A percentile compares a stretch with the other conserved stretches of the same genome.
phyloP scores from a whole-genome alignment of 225 moss, liverwort and hornwort species.

The Bryoerythrophyllum caledonicum region DNA sequence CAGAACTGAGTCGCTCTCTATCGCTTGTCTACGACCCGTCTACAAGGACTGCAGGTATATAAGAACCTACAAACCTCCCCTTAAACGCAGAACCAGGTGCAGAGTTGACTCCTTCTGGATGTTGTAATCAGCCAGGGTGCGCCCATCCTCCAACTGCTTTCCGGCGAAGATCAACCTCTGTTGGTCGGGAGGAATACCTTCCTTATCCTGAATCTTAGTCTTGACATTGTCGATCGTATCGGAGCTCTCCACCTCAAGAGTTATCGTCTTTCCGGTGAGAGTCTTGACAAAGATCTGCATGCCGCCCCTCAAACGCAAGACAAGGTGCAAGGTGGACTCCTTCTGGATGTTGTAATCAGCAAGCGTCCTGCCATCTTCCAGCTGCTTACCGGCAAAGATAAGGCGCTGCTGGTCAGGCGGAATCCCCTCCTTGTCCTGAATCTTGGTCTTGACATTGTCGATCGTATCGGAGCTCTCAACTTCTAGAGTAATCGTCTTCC shows the following conservation, averaged over 20 bases:
- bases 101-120: conserved; percentile 25
- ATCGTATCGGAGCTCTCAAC: not conserved
- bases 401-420: conserved; percentile 7
- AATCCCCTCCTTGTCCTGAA: conserved; percentile 10
- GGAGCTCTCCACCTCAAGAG: not conserved
- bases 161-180: conserved; percentile 16
- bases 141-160: conserved; percentile 19
- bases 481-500: not conserved
- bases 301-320: conserved; percentile 1
- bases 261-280: not conserved
- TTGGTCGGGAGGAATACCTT: not conserved
- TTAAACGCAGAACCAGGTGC: conserved; percentile 13
- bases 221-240: not conserved
- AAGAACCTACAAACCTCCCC: conserved; percentile 10
- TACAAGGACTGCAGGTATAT: accelerated
- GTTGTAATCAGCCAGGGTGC: conserved; percentile 9
- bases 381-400: conserved; percentile 10
- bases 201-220: conserved; percentile 15
- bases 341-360: conserved; percentile 27
- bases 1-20: too few relatives aligned
- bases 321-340: not conserved
- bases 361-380: not conserved
- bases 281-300: conserved; percentile 1
- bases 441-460: conserved; percentile 10
- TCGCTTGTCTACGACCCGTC: accelerated